phyloP scores from a whole-genome alignment of 169 alveolate genomes.

The Plasmodium relictum region DNA sequence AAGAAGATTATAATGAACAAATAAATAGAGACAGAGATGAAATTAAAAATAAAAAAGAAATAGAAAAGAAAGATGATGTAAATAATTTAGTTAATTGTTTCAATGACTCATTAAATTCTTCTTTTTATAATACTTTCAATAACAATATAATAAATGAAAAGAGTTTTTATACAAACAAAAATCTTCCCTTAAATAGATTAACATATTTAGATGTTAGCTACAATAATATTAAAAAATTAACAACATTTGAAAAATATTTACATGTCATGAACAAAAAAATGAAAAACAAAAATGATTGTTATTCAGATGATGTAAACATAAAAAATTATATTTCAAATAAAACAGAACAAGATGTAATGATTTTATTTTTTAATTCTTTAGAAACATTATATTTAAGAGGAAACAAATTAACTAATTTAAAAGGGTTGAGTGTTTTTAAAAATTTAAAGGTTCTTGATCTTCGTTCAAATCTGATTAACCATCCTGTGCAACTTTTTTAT shows the following conservation, averaged over 20 bases:
- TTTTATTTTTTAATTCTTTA: constrained; percentile 58
- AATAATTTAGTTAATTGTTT: not conserved
- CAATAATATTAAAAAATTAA: constrained; percentile 36
- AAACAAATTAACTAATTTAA: constrained; percentile 45
- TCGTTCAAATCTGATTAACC: constrained; percentile 53
- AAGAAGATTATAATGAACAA: not conserved
- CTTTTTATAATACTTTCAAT: constrained; percentile 19
- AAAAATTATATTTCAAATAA: constrained; percentile 31
- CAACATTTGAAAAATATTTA: constrained; percentile 50
- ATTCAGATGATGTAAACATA: constrained; percentile 45
- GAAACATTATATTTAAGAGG: constrained; percentile 56
- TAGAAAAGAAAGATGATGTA: not conserved
- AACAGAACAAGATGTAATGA: constrained; percentile 72
- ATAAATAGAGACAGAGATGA: not conserved
- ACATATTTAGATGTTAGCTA: constrained; percentile 52
- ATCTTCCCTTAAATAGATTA: constrained; percentile 34
- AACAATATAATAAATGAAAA: constrained; percentile 15
- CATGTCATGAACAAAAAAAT: constrained; percentile 28
- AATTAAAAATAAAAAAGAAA: not conserved
- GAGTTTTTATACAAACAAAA: constrained; percentile 25
- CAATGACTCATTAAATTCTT: not conserved
- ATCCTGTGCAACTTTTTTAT: constrained; percentile 69
- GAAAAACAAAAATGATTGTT: not conserved
- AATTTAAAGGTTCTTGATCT: constrained; percentile 38
- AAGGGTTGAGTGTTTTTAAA: constrained; percentile 62